Percentiles rank a stretch among this genome's conserved stretches.
Conservation (phyloP, 129 eudicot genomes). For the Calendula officinalis region DNA sequence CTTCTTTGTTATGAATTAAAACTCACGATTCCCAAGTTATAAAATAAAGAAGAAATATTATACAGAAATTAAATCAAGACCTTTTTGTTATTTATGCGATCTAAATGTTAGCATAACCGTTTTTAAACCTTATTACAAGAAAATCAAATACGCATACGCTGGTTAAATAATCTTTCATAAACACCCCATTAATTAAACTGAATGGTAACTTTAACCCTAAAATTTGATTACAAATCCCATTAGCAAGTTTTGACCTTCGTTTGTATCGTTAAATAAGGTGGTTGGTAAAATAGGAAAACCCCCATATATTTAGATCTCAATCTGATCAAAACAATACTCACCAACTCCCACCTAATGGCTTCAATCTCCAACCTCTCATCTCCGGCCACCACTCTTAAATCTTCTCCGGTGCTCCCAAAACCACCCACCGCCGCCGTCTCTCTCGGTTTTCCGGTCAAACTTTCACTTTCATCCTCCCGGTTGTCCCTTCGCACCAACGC, state of each 20-base stretch:
- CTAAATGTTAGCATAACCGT: too few relatives aligned
- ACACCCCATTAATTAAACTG: neutral
- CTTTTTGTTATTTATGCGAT: neutral
- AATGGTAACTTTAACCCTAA: slow-evolving; percentile 4
- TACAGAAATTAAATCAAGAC: neutral
- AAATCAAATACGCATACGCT: too few relatives aligned
- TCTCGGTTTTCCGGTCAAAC: slow-evolving; percentile 27
- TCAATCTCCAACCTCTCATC: slow-evolving; percentile 61
- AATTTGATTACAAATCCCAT: slow-evolving; percentile 14
- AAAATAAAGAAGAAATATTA: neutral
- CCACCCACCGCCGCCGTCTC: slow-evolving; percentile 27
- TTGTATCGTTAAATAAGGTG: slow-evolving; percentile 29
- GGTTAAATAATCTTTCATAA: neutral
- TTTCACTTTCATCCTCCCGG: slow-evolving; percentile 24
- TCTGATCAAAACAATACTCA: slow-evolving; percentile 16
- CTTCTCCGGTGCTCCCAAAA: slow-evolving; percentile 25
- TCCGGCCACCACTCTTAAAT: slow-evolving; percentile 27
- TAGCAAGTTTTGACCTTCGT: slow-evolving; percentile 1
- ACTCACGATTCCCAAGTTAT: neutral
- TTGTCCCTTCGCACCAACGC: slow-evolving; percentile 32
- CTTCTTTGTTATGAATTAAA: neutral
- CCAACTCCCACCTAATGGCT: slow-evolving; percentile 49
- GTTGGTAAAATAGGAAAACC: slow-evolving; percentile 39
- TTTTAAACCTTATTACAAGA: too few relatives aligned
- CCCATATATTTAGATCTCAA: slow-evolving; percentile 30